Base-by-base conservation (phyloP, 2,329 filamentous ascomycete species). In the Leptographium wingfieldii region DNA sequence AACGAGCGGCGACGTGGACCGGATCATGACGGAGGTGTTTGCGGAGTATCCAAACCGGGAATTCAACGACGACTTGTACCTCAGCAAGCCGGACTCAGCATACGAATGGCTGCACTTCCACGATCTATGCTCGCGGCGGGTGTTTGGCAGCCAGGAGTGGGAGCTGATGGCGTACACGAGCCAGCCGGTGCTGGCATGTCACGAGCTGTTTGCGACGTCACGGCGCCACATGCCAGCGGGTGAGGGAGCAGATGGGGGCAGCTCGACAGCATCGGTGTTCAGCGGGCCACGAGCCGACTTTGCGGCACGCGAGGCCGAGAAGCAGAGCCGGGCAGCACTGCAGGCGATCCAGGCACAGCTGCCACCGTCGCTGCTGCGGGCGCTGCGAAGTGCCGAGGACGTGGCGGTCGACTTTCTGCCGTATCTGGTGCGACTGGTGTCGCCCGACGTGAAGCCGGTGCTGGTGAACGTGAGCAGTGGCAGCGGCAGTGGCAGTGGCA, bases 81-180 rank as follows among this genome's bases (percentile, higher is more conserved):
- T 99, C 38, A 88, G 86, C 40, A 99, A 99, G 69, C 95, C 95
- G 0, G 85, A 87, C 65, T 76, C 81, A 70, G 90, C 90, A 0
- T 95, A 96, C 71, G 92, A 96, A 68, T 99, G 94, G 94, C 81
- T 99, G 59, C 80, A 95, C 71, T 97, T 99, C 72, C 89, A 96
- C 72, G 94, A 97, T 67, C 77, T 78, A 0, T 85, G 95, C 63
- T 90, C 90, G 29, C 85, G 86, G 0, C 84, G 86, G 48, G 80
- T 97, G 1, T 95, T 86, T 69, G 76, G 83, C n/a, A 85, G 82
- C 61, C 92, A 96, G 70, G 92, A 95, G 60, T 99, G 94, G 88
- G 94, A 99, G 71, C 76, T 99, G 19, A 83, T 82, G 0, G 86
- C 90, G 0, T 99, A 99, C 70, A 81, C 97, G 56, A 89, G 86